A percentile compares a stretch with the other conserved stretches of the same genome.
Conservation (phyloP, 768 basidiomycete genomes). For the Chalciporus piperatus region DNA sequence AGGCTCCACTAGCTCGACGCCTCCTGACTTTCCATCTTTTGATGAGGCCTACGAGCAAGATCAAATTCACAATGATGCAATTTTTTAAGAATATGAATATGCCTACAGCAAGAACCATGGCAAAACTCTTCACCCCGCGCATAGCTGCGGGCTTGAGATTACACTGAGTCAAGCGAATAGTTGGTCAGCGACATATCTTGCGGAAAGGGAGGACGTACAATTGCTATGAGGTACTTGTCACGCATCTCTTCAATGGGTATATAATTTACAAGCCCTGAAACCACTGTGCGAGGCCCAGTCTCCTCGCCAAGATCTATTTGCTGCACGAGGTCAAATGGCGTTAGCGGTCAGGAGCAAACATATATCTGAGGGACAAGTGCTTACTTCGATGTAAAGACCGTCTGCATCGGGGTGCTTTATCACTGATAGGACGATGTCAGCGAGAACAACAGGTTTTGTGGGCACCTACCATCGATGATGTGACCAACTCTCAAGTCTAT, state of each 20-base stretch:
- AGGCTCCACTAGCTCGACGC: slow-evolving; percentile 89
- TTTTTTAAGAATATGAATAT: background rate
- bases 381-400: slow-evolving; percentile 90
- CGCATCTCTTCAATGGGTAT: slow-evolving; percentile 94
- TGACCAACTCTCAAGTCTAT: slow-evolving; percentile 93
- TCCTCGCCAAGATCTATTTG: slow-evolving; percentile 97
- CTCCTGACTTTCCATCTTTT: slow-evolving; percentile 85
- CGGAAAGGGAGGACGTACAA: slow-evolving; percentile 46
- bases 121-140: slow-evolving; percentile 97
- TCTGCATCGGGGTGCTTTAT: slow-evolving; percentile 97
- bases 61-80: background rate
- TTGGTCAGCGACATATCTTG: background rate
- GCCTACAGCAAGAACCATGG: slow-evolving; percentile 92
- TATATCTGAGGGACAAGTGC: slow-evolving; percentile 8
- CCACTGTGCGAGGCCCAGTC: slow-evolving; percentile 91
- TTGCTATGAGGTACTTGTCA: slow-evolving; percentile 76
- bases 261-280: slow-evolving; percentile 95
- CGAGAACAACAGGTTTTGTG: background rate
- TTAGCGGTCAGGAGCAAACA: background rate
- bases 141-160: slow-evolving; percentile 95
- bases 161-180: slow-evolving; percentile 46
- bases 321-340: slow-evolving; percentile 44
- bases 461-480: slow-evolving; percentile 77
- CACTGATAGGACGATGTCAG: slow-evolving; percentile 47
- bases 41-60: slow-evolving; percentile 65